Base-by-base conservation (phyloP, 345 rosid genomes). In the Cochlearia excelsa region DNA sequence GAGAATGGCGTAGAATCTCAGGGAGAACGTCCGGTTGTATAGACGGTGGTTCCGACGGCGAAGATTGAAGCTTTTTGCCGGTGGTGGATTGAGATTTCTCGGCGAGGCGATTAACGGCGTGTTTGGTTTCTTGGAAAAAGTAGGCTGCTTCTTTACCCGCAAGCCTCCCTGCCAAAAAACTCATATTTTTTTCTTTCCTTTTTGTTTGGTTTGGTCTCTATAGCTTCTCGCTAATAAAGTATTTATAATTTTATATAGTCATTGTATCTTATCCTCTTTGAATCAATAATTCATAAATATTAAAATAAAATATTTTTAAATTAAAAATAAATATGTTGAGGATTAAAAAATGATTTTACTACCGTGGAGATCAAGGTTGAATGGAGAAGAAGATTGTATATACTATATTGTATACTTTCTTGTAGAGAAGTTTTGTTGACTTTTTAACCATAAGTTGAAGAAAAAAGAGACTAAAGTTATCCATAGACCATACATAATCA, bases 81-180 rank as follows among this genome's bases (percentile, higher is more conserved):
- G 82, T 54, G 30, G 82, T 54, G 61, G 58, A 0, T 11, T 85
- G 37, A 65, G 69, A 58, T 76, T 80, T 92, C 77, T 84, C 86
- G 8, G 80, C 84, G 63, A 92, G 77, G 11, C 90, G 95, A 70
- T 78, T 81, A 29, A 92, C 87, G 67, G 95, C 96, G 35, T 77
- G 87, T 74, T 84, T 88, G 76, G 96, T 75, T 79, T 88, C 96
- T 66, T 82, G 82, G 79, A 84, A 82, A 75, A 88, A 92, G 69
- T 74, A 86, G 9, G 96, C 95, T 2, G 86, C 96, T 75, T 88
- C 98, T 75, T 86, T 92, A 30, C 90, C 98, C 28, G 89, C 98
- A 59, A 78, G 64, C 47, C 95, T 83, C 47, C 92, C 92, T 54
- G 76, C 90, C 8, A 92, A 82, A 73, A 88, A 92, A 69, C 98